These are phyloP conservation scores for Gaultheria prostrata DNA, from an alignment of 148 eudicot genomes.

Conservation along the genomic window DNA sequence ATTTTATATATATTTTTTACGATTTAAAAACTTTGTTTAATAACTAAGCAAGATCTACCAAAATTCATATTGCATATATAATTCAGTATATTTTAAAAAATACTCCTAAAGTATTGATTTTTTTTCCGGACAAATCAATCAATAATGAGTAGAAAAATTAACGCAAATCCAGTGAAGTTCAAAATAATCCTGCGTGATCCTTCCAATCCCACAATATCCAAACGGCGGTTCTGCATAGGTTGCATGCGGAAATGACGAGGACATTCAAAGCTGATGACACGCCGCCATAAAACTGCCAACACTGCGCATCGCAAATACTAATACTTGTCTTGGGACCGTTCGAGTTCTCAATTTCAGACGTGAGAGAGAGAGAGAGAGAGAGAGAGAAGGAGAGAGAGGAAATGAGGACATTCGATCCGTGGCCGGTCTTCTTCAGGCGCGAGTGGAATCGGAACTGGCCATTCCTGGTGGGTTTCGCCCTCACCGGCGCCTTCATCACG, in stretches of 20 bases:
- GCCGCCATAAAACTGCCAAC: neutral
- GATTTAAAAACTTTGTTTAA: no score
- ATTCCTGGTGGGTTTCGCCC: conserved; percentile 22
- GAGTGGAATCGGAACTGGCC: conserved; percentile 26
- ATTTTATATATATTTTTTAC: no score
- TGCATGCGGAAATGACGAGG: neutral
- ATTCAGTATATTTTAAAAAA: no score
- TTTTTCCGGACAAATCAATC: no score
- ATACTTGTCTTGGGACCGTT: neutral
- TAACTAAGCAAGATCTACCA: no score
- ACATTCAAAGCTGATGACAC: neutral
- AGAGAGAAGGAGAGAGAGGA: neutral
- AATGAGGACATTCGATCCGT: conserved; percentile 23
- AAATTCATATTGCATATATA: no score
- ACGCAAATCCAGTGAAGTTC: no score
- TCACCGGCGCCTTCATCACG: conserved; percentile 24
- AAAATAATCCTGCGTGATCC: neutral
- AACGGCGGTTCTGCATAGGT: neutral
- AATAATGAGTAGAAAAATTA: no score
- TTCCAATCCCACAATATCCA: neutral
- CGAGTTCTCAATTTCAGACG: neutral
- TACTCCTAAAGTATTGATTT: no score
- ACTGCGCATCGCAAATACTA: neutral
- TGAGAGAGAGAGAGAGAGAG: neutral
- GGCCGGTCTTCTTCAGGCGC: conserved; percentile 24